Conservation (phyloP, 768 basidiomycete genomes). For the Amyloporia xantha region DNA sequence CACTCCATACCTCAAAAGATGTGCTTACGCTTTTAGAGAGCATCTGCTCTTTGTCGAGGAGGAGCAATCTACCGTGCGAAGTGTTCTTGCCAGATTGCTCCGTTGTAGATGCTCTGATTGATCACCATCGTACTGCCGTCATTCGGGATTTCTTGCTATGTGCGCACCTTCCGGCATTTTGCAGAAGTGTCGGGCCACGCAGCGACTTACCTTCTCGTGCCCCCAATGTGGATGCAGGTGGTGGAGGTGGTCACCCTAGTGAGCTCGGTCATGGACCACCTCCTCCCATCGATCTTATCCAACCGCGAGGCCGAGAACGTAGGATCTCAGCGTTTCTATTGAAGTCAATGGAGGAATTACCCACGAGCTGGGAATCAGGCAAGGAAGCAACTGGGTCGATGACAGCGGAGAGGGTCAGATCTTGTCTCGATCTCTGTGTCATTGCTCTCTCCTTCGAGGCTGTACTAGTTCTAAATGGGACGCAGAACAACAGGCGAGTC, state of each 20-base stretch:
- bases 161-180: slow-evolving; percentile 51
- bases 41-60: slow-evolving; percentile 50
- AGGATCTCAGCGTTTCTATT: slow-evolving; percentile 56
- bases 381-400: slow-evolving; percentile 29
- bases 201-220: neutral
- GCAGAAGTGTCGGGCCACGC: neutral
- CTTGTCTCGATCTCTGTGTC: slow-evolving; percentile 63
- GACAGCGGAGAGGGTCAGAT: slow-evolving; percentile 59
- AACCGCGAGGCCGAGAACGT: slow-evolving; percentile 52
- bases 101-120: slow-evolving; percentile 53
- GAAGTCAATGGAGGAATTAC: slow-evolving; percentile 51
- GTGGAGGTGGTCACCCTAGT: neutral
- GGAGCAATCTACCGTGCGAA: slow-evolving; percentile 39
- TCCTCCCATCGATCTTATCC: slow-evolving; percentile 26
- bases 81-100: slow-evolving; percentile 63
- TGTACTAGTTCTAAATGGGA: slow-evolving; percentile 58
- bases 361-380: slow-evolving; percentile 39
- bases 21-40: slow-evolving; percentile 56
- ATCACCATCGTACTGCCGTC: slow-evolving; percentile 47
- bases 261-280: neutral
- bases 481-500: slow-evolving; percentile 49
- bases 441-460: slow-evolving; percentile 65
- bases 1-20: slow-evolving; percentile 52
- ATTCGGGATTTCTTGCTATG: slow-evolving; percentile 68
- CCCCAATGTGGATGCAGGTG: neutral